These are phyloP conservation scores for Daldinia bambusicola DNA, from an alignment of 495 filamentous ascomycete species.

Conservation along the genomic window DNA sequence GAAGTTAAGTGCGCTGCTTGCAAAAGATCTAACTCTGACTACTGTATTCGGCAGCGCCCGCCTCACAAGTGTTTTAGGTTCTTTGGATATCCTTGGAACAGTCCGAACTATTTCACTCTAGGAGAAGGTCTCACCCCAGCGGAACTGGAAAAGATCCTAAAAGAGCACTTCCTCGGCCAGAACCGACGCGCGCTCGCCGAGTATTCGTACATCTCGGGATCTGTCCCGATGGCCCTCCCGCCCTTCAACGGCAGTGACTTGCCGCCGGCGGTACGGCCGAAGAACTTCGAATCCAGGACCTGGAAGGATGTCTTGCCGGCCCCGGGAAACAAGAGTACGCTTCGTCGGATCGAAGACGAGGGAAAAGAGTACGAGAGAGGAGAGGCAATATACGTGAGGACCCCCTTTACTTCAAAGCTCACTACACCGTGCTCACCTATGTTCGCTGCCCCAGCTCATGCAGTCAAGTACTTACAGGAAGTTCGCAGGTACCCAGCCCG, in stretches of 20 bases:
- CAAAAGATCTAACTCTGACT: slow-evolving; percentile 12
- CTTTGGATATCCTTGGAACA: slow-evolving; percentile 39
- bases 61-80: background rate
- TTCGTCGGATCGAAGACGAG: background rate
- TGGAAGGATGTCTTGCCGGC: slow-evolving; percentile 34
- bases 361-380: background rate
- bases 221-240: slow-evolving; percentile 25
- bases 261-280: slow-evolving; percentile 5
- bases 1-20: slow-evolving; percentile 37
- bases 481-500: background rate
- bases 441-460: no score
- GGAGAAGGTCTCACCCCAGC: background rate
- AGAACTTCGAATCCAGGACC: slow-evolving; percentile 16
- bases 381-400: background rate
- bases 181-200: slow-evolving; percentile 18
- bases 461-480: no score
- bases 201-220: slow-evolving; percentile 8
- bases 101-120: slow-evolving; percentile 40
- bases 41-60: slow-evolving; percentile 33
- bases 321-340: slow-evolving; percentile 27
- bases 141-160: slow-evolving; percentile 29
- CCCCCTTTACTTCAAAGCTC: background rate
- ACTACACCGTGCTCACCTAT: background rate
- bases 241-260: slow-evolving; percentile 35
- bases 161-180: slow-evolving; percentile 24